Evolutionary conservation across 306 rosid species (phyloP).

Genomic region (Begonia fuchsioides): DNA sequence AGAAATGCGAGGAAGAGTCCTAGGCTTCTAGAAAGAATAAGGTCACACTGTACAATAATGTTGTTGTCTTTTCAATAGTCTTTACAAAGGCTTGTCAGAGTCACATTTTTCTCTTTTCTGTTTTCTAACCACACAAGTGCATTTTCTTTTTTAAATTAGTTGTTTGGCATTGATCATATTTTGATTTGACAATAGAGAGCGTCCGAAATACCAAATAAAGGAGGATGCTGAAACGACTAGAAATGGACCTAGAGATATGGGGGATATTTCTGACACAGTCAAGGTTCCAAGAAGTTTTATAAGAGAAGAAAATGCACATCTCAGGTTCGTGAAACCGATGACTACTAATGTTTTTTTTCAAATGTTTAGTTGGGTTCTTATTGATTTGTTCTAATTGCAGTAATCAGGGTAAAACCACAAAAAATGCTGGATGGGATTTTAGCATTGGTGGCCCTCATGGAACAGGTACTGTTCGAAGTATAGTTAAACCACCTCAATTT

Average conservation of each 20-base stretch:
- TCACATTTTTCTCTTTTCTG: too few species aligned
- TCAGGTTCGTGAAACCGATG: slow-evolving; percentile 45
- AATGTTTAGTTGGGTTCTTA: slow-evolving; percentile 18
- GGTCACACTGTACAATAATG: slow-evolving; percentile 15
- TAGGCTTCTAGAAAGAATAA: slow-evolving; percentile 85
- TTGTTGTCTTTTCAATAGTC: too few species aligned
- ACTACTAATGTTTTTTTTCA: slow-evolving; percentile 3
- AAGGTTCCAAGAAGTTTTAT: slow-evolving; percentile 35
- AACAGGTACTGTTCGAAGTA: slow-evolving; percentile 71
- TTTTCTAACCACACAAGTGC: neutral
- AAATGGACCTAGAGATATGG: slow-evolving; percentile 41
- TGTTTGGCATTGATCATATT: slow-evolving; percentile 6
- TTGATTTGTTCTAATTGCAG: slow-evolving; percentile 33
- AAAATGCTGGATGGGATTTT: slow-evolving; percentile 96
- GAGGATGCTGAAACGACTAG: slow-evolving; percentile 44
- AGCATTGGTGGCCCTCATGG: slow-evolving; percentile 69
- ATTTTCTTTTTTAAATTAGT: neutral
- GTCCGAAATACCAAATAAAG: slow-evolving; percentile 66
- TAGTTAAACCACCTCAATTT: slow-evolving; percentile 73
- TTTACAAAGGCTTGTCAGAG: too few species aligned
- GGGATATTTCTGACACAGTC: slow-evolving; percentile 60
- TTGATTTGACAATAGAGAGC: slow-evolving; percentile 54
- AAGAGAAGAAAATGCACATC: slow-evolving; percentile 49
- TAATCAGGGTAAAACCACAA: slow-evolving; percentile 53
- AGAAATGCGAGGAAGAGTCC: slow-evolving; percentile 77